These are phyloP conservation scores for Pseudogymnoascus sp. DNA, from an alignment of 2,329 filamentous ascomycete species.

Conservation along the genomic window DNA sequence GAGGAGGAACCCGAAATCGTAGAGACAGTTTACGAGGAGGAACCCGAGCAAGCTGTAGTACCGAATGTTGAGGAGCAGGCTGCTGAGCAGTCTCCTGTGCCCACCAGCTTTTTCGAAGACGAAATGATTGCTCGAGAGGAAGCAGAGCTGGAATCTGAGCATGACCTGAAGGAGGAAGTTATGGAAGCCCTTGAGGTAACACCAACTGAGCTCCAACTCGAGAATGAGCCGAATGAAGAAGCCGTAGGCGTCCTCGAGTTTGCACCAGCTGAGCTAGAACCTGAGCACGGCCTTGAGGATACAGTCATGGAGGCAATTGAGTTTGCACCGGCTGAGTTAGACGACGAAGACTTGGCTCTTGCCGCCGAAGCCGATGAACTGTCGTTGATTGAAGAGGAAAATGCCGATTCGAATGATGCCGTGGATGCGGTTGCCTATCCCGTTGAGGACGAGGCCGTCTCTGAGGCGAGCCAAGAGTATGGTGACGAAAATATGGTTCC, in stretches of 20 bases:
- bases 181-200: slow-evolving; percentile 34
- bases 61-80: slow-evolving; percentile 25
- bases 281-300: slow-evolving; percentile 25
- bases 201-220: slow-evolving; percentile 30
- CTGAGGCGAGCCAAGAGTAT: slow-evolving; percentile 59
- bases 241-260: slow-evolving; percentile 32
- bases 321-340: slow-evolving; percentile 40
- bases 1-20: slow-evolving; percentile 3
- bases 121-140: slow-evolving; percentile 46
- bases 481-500: slow-evolving; percentile 55
- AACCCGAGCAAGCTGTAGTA: slow-evolving; percentile 13
- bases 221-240: slow-evolving; percentile 28
- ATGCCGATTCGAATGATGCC: slow-evolving; percentile 13
- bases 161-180: slow-evolving; percentile 30
- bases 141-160: slow-evolving; percentile 18
- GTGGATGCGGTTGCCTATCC: neutral
- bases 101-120: slow-evolving; percentile 53
- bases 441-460: slow-evolving; percentile 32
- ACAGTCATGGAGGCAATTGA: slow-evolving; percentile 32
- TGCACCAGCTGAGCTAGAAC: slow-evolving; percentile 33
- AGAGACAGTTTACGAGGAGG: neutral
- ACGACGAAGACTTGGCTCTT: slow-evolving; percentile 51
- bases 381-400: slow-evolving; percentile 36
- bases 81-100: slow-evolving; percentile 27
- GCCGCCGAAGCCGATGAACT: slow-evolving; percentile 54